phyloP scores from a whole-genome alignment of 164 flowering plant species.

The Brasenia schreberi region DNA sequence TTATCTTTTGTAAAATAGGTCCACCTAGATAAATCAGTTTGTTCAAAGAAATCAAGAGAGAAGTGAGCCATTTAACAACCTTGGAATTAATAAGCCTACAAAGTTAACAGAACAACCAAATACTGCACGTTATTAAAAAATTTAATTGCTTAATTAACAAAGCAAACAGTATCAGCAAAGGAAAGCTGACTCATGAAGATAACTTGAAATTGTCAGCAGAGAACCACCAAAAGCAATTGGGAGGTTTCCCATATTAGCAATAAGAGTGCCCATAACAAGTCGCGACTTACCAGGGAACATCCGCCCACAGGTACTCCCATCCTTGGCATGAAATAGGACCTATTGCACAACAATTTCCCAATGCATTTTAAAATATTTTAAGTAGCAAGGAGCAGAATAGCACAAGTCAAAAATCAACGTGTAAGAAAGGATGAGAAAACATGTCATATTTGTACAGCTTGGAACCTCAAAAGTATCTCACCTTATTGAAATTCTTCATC shows the following conservation, averaged over 20 bases:
- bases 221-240: neutral
- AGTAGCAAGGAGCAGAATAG: no score
- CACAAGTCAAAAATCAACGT: neutral
- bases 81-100: neutral
- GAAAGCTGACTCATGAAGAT: neutral
- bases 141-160: neutral
- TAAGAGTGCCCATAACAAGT: neutral
- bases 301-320: constrained; percentile 46
- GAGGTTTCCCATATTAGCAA: neutral
- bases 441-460: no score
- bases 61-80: neutral
- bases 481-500: constrained; percentile 56
- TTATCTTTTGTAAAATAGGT: constrained; percentile 21
- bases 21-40: constrained; percentile 24
- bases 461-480: constrained; percentile 4
- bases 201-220: neutral
- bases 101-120: neutral
- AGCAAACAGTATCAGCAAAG: neutral
- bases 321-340: constrained; percentile 44
- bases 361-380: neutral
- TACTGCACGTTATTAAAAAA: no score
- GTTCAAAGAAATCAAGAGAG: neutral
- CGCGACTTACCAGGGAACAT: constrained; percentile 20
- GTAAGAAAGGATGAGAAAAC: neutral
- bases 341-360: constrained; percentile 7